These are phyloP conservation scores for Sarocladiaceae sp. DNA, from an alignment of 2,329 filamentous ascomycete species.

Conservation along the genomic window DNA sequence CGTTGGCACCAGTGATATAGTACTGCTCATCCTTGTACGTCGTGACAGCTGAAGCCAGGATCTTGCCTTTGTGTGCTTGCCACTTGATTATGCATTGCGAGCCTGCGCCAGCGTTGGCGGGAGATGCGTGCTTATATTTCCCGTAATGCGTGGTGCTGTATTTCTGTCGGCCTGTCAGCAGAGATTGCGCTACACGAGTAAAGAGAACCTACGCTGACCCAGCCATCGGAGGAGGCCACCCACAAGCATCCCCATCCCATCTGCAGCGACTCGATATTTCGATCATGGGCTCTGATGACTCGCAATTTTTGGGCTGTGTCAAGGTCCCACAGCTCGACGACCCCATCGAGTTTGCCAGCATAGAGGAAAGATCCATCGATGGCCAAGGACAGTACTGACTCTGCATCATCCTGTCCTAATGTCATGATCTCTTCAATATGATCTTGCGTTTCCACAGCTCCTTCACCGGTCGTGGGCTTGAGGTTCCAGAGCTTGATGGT, in stretches of 20 bases:
- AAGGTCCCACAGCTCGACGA: constrained; percentile 94
- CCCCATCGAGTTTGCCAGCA: constrained; percentile 77
- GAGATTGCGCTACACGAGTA: background rate
- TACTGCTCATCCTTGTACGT: constrained; percentile 65
- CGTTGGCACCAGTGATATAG: constrained; percentile 92
- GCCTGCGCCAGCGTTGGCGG: constrained; percentile 61
- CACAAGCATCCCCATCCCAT: constrained; percentile 82
- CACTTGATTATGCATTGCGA: constrained; percentile 75
- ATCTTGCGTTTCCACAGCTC: constrained; percentile 40
- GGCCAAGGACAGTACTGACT: constrained; percentile 68
- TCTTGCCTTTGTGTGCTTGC: constrained; percentile 79
- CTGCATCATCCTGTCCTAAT: constrained; percentile 54
- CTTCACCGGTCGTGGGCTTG: constrained; percentile 17
- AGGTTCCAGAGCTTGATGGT: constrained; percentile 92
- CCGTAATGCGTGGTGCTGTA: constrained; percentile 61
- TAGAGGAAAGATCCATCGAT: constrained; percentile 91
- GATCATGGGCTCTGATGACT: constrained; percentile 73
- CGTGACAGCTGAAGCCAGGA: constrained; percentile 75
- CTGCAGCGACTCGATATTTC: constrained; percentile 79
- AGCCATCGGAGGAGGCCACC: constrained; percentile 84
- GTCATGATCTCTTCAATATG: constrained; percentile 65
- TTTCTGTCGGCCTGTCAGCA: constrained; percentile 37
- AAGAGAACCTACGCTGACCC: constrained; percentile 59
- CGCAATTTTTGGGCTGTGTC: constrained; percentile 87
- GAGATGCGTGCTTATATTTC: constrained; percentile 40